A percentile compares a stretch with the other conserved stretches of the same genome.
phyloP scores from a whole-genome alignment of 2,329 filamentous ascomycete species.

The Pseudogymnoascus sp. region DNA sequence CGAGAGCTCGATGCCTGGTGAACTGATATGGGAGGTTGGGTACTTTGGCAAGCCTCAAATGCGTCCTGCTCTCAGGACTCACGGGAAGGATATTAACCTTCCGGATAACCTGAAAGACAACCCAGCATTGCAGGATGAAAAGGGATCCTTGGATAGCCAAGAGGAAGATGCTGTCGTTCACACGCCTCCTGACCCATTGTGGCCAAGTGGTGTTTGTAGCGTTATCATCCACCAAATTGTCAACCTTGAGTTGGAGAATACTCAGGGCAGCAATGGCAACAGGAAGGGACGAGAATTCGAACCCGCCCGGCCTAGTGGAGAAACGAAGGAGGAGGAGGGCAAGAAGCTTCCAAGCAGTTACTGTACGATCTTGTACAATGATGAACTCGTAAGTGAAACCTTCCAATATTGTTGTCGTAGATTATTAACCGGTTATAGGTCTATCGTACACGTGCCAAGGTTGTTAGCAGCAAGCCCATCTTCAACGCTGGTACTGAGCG shows the following conservation, averaged over 20 bases:
- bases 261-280: slow-evolving; percentile 77
- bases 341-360: slow-evolving; percentile 81
- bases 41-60: slow-evolving; percentile 91
- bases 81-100: slow-evolving; percentile 74
- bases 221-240: slow-evolving; percentile 91
- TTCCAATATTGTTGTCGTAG: neutral
- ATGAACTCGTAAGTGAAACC: slow-evolving; percentile 55
- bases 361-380: slow-evolving; percentile 85
- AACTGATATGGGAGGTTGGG: slow-evolving; percentile 92
- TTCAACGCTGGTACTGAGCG: slow-evolving; percentile 95
- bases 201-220: slow-evolving; percentile 84
- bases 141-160: slow-evolving; percentile 64
- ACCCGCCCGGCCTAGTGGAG: slow-evolving; percentile 76
- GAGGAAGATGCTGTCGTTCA: slow-evolving; percentile 80
- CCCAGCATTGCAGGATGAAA: slow-evolving; percentile 78
- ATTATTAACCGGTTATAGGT: slow-evolving; percentile 36
- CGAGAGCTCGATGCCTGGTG: slow-evolving; percentile 82
- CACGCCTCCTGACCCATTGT: slow-evolving; percentile 91
- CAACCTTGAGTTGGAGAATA: slow-evolving; percentile 83
- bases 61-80: slow-evolving; percentile 73
- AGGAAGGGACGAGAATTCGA: slow-evolving; percentile 82
- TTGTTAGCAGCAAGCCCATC: slow-evolving; percentile 87
- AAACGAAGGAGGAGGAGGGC: slow-evolving; percentile 77
- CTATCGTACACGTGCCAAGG: slow-evolving; percentile 93
- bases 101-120: slow-evolving; percentile 67